Base-by-base conservation (phyloP, 2,329 filamentous ascomycete genomes). In the Colletotrichum magnum region DNA sequence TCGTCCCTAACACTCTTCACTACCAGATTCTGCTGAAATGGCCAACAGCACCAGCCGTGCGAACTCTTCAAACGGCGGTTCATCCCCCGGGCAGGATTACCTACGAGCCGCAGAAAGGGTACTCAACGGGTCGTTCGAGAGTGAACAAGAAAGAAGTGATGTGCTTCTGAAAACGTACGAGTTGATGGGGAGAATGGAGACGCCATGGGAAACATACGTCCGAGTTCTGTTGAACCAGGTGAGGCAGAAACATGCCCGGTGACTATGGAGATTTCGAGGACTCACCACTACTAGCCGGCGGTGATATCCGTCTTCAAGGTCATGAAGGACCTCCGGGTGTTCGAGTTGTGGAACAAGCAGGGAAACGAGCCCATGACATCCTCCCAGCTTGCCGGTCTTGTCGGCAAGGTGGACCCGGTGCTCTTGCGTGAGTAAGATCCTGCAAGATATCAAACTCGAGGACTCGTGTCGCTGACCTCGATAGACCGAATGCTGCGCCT, bases 351-450 rank as follows among this genome's bases (percentile, higher is more conserved):
- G 64, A 24, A 68, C 5, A 45, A 64, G 47, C 15, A 58, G 16
- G 53, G 59, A 13, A 58, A 58, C 18, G 16, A 58, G 15, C 64
- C 64, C 1, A 68, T 68, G 64, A 68, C 64, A 12, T 52, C 59
- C 32, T 6, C 6, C 7, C 45, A 68, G n/a, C 52, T 68, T 18
- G 64, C 64, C 2, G 16, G 47, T 15, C 59, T 68, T 2, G 47
- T 64, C 4, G 64, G 60, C 15, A 28, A 52, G 3, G 48, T 43
- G 18, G 64, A 68, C 10, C 47, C 64, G 15, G 36, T 41, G 10
- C 53, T 68, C 12, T 53, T 68, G 6, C 36, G 59, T 68, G 36
- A 68, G 64, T 41, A 5, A 28, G 4, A 6, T 15, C 21, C 2
- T 48, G 2, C 16, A 6, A 48, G 3, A 16, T 10, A 32, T 18